phyloP scores from a whole-genome alignment of 768 basidiomycete genomes.

The Pleurotus citrinopileatus region DNA sequence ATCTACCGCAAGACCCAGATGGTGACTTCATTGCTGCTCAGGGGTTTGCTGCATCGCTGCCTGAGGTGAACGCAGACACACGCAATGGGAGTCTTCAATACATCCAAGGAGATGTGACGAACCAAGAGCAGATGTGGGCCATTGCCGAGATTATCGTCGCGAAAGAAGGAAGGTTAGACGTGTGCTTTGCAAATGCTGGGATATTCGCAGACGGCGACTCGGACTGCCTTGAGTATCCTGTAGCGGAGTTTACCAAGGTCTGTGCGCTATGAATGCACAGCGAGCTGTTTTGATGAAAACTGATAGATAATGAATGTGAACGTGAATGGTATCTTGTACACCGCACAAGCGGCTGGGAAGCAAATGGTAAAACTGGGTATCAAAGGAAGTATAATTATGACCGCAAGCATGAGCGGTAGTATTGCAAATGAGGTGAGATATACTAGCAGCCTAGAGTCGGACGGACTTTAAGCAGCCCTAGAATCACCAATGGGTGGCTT shows the following conservation, averaged over 20 bases:
- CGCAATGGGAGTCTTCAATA: conserved; percentile 40
- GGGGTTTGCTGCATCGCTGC: conserved; percentile 37
- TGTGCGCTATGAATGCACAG: too few relatives aligned
- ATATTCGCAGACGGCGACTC: conserved; percentile 37
- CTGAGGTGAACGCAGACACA: conserved; percentile 4
- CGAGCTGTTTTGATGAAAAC: not conserved
- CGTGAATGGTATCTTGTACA: conserved; percentile 54
- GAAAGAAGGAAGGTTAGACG: conserved; percentile 59
- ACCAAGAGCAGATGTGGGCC: conserved; percentile 47
- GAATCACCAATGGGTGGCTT: conserved; percentile 75
- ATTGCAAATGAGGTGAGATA: conserved; percentile 54
- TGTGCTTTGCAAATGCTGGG: conserved; percentile 67
- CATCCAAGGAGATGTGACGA: conserved; percentile 50
- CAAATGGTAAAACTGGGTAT: conserved; percentile 50
- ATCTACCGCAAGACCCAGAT: conserved; percentile 47
- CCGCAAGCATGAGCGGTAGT: conserved; percentile 59
- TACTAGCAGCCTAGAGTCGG: not conserved
- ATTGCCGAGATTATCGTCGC: conserved; percentile 48
- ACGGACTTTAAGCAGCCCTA: conserved; percentile 18
- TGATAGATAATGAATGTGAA: conserved; percentile 61
- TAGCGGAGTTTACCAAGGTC: conserved; percentile 52
- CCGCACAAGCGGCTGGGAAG: conserved; percentile 57
- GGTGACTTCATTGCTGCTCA: conserved; percentile 47
- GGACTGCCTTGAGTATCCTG: conserved; percentile 57
- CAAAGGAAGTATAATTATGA: conserved; percentile 54